A percentile compares a stretch with the other conserved stretches of the same genome.
Conservation (phyloP, 2,329 filamentous ascomycete genomes). For the Ceratocystis diversiconidia region DNA sequence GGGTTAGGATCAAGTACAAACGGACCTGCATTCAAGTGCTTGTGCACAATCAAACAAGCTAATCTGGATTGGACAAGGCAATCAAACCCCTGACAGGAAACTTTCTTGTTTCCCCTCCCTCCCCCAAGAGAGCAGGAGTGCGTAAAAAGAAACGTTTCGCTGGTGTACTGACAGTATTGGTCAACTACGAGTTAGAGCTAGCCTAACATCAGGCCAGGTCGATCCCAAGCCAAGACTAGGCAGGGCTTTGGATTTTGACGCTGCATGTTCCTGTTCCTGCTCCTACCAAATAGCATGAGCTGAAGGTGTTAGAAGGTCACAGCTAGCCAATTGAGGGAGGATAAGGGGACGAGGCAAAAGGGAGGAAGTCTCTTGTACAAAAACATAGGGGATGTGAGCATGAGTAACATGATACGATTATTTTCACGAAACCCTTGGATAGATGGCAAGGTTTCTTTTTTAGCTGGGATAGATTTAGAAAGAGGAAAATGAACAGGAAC, state of each 20-base stretch:
- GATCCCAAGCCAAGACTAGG: not conserved
- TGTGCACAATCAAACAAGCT: not conserved
- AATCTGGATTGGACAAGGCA: not conserved
- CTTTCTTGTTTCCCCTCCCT: not conserved
- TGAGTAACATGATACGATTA: not conserved
- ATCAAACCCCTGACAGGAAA: not conserved
- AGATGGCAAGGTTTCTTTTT: not conserved
- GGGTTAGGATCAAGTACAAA: not conserved
- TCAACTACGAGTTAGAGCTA: not conserved
- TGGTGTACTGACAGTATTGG: not conserved
- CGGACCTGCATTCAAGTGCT: not conserved
- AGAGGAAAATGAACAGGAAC: not conserved
- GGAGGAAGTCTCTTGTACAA: not conserved
- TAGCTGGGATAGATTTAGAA: not conserved
- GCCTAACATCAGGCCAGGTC: not conserved
- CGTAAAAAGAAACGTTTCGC: not conserved
- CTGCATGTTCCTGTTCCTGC: not conserved
- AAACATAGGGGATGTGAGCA: not conserved
- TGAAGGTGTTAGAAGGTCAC: not conserved
- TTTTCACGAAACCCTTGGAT: not conserved
- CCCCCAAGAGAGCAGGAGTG: not conserved
- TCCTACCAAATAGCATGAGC: not conserved
- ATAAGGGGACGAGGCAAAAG: not conserved
- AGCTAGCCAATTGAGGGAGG: not conserved
- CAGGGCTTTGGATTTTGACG: not conserved